Base-by-base conservation (phyloP, 2,329 filamentous ascomycete species). In the Thelonectria blattea region DNA sequence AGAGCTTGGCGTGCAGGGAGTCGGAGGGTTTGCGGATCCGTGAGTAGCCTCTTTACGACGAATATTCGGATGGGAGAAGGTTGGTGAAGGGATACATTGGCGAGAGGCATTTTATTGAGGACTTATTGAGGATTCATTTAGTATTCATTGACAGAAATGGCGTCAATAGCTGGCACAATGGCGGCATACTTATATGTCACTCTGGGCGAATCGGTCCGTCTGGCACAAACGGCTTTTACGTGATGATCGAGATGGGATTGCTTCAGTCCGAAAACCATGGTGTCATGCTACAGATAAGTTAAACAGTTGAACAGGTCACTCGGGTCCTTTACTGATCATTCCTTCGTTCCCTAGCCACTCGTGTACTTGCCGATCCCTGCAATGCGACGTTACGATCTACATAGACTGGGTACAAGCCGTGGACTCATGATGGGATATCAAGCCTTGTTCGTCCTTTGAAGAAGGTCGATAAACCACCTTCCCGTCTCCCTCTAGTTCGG, bases 301-400 rank as follows among this genome's bases (percentile, higher is more conserved):
- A 24, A 24, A 24, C 22, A 24, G 22, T 7, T 3, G 22, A 24
- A 24, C 22, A 24, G 27, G 27, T 30, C 27, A 37, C 34, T 15
- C 43, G 42, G 37, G 8, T 17, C 37, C 37, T 9, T 37, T 34
- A 18, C 12, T 30, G 41, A 15, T n/a, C 5, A 43, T 20, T 2
- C 17, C 17, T n/a, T 18, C n/a, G 41, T 43, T 37, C 34, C 7
- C 34, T 11, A 7, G 15, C 34, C 34, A 37, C 34, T 37, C 34
- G 34, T 15, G 15, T 4, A 30, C 27, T 10, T 9, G 34, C 11
- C 3, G 34, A 37, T 37, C 34, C 15, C 15, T 27, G 34, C 34
- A 37, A 37, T 59, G 52, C 52, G 58, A 60, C 58, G 58, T 60
- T 60, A 52, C 58, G n/a, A 22, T 42, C 34, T n/a, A n/a, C n/a